Conservation (phyloP, 257 asterid species). For the Verbena officinalis region DNA sequence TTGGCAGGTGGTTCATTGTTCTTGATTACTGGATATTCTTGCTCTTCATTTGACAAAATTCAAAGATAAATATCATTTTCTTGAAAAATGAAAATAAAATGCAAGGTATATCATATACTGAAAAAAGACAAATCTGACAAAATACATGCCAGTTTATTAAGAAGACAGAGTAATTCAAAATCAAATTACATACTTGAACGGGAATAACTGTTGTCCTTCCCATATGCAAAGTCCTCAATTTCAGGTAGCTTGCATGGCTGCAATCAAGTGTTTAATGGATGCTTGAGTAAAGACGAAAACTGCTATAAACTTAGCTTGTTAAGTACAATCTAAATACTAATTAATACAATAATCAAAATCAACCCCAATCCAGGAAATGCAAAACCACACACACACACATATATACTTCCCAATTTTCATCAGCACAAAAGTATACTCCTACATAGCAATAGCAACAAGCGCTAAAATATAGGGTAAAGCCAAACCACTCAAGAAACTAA, state of each 20-base stretch:
- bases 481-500: not conserved
- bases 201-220: conserved; percentile 40
- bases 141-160: not conserved
- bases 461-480: no score
- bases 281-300: conserved; percentile 7
- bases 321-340: not conserved
- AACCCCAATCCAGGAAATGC: not conserved
- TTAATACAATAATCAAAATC: not conserved
- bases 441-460: not conserved
- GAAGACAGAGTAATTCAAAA: conserved; percentile 5
- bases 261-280: conserved; percentile 26
- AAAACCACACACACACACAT: not conserved
- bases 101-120: not conserved
- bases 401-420: not conserved
- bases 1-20: conserved; percentile 45
- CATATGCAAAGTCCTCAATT: conserved; percentile 86
- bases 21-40: not conserved
- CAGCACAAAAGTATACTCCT: not conserved
- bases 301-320: not conserved
- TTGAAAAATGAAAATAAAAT: conserved; percentile 4
- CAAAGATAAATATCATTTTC: conserved; percentile 6
- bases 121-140: not conserved
- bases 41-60: not conserved
- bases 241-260: conserved; percentile 68
- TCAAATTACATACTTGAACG: conserved; percentile 54